Evolutionary conservation across 2,329 filamentous ascomycete species (phyloP), one percentile per base, ranked within the genome.

Genomic region (Aspergillus sp.): DNA sequence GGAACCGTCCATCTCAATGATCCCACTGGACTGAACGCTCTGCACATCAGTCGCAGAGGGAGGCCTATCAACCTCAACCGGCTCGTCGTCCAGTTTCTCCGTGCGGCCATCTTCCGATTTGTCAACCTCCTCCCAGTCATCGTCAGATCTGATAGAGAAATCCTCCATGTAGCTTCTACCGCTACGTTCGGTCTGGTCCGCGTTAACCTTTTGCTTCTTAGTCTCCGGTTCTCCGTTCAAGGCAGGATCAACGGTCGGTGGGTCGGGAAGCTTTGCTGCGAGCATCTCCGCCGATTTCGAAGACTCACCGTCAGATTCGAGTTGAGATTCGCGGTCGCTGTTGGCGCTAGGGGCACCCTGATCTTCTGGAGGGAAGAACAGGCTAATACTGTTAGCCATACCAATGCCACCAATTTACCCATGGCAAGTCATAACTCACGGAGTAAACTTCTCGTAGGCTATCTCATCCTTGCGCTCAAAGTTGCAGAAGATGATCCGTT

Each of bases 401-500:
- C 23, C 36, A 21, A 17, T n/a, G 11, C 21, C 8, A 25, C 41
- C 50, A 41, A 25, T 17, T 23, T 27, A 13, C 2, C 8, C 6
- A 36, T 1, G 15, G 7, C 5, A 36, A 10, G 38, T 15, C 59
- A n/a, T 41, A 19, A 85, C 90, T 82, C 77, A 96, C 92, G 93
- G 90, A 10, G 96, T 76, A 38, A 82, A 77, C 23, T 84, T 68
- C 54, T 88, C 81, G 73, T 98, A 98, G 0, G 90, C 88, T 41
- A 79, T 76, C 61, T 90, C 86, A 68, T 98, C 93, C 77, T 93
- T 93, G 56, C 81, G 75, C 72, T 90, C 82, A 74, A 96, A 97
- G 15, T 88, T 90, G 70, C 93, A 93, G 78, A 98, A 96, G 17
- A 96, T 83, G 11, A 98, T 85, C 67, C 86, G 85, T 48, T 91